Evolutionary conservation across 306 rosid genomes (phyloP).

Genomic region (Vigna reflexopilosa): DNA sequence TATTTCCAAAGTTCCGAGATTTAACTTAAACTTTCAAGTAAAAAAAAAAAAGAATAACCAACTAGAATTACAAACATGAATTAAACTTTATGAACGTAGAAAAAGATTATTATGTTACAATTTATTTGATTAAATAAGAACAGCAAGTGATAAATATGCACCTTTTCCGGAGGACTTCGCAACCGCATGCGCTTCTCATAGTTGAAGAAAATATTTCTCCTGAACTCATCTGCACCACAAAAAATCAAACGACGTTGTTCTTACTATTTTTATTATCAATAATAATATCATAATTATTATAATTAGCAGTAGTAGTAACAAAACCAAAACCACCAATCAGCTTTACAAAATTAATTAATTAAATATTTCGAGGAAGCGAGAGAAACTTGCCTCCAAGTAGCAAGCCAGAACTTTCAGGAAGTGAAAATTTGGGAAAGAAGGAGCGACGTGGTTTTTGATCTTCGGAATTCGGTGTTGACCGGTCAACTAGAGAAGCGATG

Average conservation of each 20-base stretch:
- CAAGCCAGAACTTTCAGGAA: constrained; percentile 55
- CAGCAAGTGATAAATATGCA: constrained; percentile 24
- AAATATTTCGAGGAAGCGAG: neutral
- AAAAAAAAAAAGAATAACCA: neutral
- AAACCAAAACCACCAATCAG: neutral
- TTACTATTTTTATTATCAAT: neutral
- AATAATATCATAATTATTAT: no score
- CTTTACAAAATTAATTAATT: neutral
- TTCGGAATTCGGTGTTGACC: neutral
- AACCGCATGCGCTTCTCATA: constrained; percentile 90
- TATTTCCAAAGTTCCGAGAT: neutral
- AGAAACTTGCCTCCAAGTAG: constrained; percentile 64
- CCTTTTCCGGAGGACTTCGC: constrained; percentile 94
- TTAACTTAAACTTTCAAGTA: neutral
- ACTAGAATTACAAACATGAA: neutral
- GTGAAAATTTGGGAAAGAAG: constrained; percentile 47
- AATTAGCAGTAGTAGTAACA: neutral
- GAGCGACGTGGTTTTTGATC: constrained; percentile 30
- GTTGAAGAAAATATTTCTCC: constrained; percentile 89
- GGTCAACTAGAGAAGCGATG: constrained; percentile 32
- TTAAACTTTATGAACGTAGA: neutral
- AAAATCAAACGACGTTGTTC: neutral
- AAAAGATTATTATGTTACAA: neutral
- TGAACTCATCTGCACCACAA: constrained; percentile 67
- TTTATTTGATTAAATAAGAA: neutral